These are phyloP conservation scores for Neurospora sp. DNA, from an alignment of 495 filamentous ascomycete species.

Conservation along the genomic window DNA sequence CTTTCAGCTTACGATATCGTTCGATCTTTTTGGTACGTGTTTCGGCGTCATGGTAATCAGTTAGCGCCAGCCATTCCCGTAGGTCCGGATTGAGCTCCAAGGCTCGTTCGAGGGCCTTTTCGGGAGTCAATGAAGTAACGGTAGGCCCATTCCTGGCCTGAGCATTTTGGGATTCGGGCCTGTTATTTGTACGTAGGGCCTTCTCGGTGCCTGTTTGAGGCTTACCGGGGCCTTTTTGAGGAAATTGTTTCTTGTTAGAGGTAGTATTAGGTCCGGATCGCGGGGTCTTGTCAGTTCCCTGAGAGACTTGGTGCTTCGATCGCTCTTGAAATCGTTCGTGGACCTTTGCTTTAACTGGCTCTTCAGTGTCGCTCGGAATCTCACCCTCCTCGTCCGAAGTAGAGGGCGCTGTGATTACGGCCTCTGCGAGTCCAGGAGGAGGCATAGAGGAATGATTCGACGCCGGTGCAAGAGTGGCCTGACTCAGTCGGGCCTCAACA, in stretches of 20 bases:
- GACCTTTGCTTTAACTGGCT: neutral
- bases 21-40: constrained; percentile 37
- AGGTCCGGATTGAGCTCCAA: constrained; percentile 34
- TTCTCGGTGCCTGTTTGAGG: neutral
- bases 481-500: neutral
- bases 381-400: neutral
- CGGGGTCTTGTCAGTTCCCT: neutral
- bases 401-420: neutral
- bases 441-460: neutral
- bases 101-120: constrained; percentile 10
- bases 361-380: neutral
- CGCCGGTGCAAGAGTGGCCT: neutral
- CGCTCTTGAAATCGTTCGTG: neutral
- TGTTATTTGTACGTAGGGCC: neutral
- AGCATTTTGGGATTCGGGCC: neutral
- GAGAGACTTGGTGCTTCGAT: neutral
- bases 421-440: neutral
- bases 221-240: neutral
- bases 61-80: constrained; percentile 51
- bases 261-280: neutral
- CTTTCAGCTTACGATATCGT: constrained; percentile 33
- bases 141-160: neutral
- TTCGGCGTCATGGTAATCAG: constrained; percentile 44
- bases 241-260: neutral
- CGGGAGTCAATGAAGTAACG: neutral